Evolutionary conservation across 2,329 filamentous ascomycete species (phyloP), one percentile per base, ranked within the genome.

Genomic region (Pseudocercospora eumusae): DNA sequence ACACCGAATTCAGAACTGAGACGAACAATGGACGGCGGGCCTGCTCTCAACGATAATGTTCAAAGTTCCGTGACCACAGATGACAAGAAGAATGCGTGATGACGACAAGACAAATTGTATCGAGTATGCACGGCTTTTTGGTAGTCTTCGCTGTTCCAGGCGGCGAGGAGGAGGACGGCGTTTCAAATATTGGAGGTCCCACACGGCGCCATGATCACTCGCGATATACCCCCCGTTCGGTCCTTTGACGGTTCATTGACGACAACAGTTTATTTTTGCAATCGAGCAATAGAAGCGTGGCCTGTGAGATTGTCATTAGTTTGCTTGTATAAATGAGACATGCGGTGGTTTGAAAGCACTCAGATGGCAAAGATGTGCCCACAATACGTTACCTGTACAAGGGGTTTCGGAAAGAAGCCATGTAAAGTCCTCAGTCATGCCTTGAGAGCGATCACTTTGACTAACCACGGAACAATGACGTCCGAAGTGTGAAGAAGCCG

Each of bases 31-130:
- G 59, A 61, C 23, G 59, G 61, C 18, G 61, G 52, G 13, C 20
- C 60, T 15, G 52, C 56, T 13, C 31, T 52, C 3, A 21, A 8
- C 18, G 44, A 45, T 9, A 57, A 63, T n/a, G 45, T 40, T 40
- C 45, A 49, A 27, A 27, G 44, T 28, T 11, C 28, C 6, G n/a
- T 20, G 23, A 23, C 59, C 5, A 36, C 31, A 21, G 59, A 61
- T 25, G 28, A 54, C 23, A 61, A 61, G 59, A 61, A 61, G 59
- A 61, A 61, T 27, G 59, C 47, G 28, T 61, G 54, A 61, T 45
- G 57, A 33, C 27, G 18, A 7, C 15, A 6, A 40, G 18, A 7
- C 15, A 6, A 40, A 21, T 23, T 36, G 52, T 54, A 36, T 54
- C 28, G 28, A 54, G 21, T 54, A 54, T 6, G 9, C 9, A 33